Conservation (phyloP, 2,329 filamentous ascomycete genomes). For the Calonectria montana region DNA sequence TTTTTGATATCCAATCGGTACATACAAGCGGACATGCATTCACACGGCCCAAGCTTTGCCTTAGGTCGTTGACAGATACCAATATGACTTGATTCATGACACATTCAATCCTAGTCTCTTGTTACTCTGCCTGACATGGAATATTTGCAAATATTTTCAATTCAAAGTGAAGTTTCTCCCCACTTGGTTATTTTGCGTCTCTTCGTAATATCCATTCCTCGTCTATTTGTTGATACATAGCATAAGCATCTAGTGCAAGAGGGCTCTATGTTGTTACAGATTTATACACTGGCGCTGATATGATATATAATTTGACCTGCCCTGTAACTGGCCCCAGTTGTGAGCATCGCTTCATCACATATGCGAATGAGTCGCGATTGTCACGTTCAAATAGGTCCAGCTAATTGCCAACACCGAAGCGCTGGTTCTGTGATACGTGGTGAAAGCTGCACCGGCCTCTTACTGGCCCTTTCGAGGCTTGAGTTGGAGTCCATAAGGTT, state of each 20-base stretch:
- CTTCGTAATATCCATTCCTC: not conserved
- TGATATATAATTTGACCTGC: not conserved
- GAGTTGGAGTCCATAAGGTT: constrained; percentile 58
- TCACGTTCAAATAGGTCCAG: not conserved
- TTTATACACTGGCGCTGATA: not conserved
- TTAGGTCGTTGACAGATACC: not conserved
- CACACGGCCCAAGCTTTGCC: not conserved
- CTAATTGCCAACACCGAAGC: too few relatives aligned
- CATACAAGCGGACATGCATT: constrained; percentile 11
- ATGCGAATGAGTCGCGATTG: constrained; percentile 16
- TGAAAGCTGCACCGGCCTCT: not conserved
- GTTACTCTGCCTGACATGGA: not conserved
- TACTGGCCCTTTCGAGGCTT: not conserved
- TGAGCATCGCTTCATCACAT: not conserved
- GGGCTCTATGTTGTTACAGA: constrained; percentile 27
- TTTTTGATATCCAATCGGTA: constrained; percentile 15
- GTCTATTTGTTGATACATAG: constrained; percentile 21
- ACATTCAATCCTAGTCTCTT: not conserved
- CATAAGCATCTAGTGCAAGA: constrained; percentile 8
- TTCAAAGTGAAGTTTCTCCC: not conserved
- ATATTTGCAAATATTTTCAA: not conserved
- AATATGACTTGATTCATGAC: constrained; percentile 9
- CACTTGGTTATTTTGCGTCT: not conserved
- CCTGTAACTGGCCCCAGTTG: not conserved
- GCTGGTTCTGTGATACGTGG: not conserved